Conservation (phyloP, 352 stramenopile genomes). For the Pythium apleroticum region DNA sequence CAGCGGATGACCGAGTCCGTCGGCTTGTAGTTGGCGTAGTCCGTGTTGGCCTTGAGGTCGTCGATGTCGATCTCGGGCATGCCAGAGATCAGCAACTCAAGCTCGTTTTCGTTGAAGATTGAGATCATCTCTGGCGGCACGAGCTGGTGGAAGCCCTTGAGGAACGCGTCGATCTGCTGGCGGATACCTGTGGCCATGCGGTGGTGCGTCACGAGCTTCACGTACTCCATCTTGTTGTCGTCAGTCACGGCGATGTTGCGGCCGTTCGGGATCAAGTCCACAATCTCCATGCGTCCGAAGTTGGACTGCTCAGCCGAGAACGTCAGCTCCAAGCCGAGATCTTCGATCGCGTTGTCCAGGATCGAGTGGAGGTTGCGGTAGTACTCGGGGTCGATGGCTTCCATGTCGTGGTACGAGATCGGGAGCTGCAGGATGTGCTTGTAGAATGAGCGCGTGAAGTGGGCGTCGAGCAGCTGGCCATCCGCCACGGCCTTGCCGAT, state of each 20-base stretch:
- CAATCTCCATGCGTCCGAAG: slow-evolving; percentile 86
- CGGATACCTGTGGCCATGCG: slow-evolving; percentile 99
- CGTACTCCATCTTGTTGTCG: slow-evolving; percentile 94
- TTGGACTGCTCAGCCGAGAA: slow-evolving; percentile 92
- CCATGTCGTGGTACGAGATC: slow-evolving; percentile 98
- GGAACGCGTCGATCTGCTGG: slow-evolving; percentile 91
- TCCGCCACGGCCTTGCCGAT: slow-evolving; percentile 99
- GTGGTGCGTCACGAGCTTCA: slow-evolving; percentile 96
- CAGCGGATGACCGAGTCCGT: slow-evolving; percentile 90
- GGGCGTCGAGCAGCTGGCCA: slow-evolving; percentile 97
- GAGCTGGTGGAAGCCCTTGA: slow-evolving; percentile 91
- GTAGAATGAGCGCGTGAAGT: slow-evolving; percentile 99
- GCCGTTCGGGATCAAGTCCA: slow-evolving; percentile 90
- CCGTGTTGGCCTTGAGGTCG: slow-evolving; percentile 92
- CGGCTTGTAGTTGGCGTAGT: slow-evolving; percentile 92
- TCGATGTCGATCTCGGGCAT: slow-evolving; percentile 94
- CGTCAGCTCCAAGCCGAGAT: slow-evolving; percentile 89
- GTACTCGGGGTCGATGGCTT: slow-evolving; percentile 97
- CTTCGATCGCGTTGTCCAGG: slow-evolving; percentile 81
- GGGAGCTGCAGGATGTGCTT: slow-evolving; percentile 98
- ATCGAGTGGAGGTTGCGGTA: slow-evolving; percentile 94
- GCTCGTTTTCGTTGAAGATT: slow-evolving; percentile 94
- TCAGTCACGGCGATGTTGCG: slow-evolving; percentile 87
- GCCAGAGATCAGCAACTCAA: slow-evolving; percentile 93
- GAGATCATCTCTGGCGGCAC: slow-evolving; percentile 89